Conservation (phyloP, 164 flowering plant species). For the Chimonanthus praecox region DNA sequence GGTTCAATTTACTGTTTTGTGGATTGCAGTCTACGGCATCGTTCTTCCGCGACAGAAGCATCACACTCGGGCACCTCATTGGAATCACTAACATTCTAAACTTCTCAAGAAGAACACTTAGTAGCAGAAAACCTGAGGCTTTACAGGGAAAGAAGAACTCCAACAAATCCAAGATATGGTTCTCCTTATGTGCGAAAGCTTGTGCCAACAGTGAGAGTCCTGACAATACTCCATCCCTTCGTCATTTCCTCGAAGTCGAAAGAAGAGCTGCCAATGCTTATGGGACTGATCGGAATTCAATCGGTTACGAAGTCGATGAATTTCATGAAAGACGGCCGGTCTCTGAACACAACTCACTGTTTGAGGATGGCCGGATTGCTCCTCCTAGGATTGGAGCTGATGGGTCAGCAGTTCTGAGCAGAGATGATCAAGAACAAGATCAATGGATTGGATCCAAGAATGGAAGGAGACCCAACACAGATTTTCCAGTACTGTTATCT, state of each 20-base stretch:
- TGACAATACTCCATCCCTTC: slow-evolving; percentile 46
- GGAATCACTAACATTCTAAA: slow-evolving; percentile 60
- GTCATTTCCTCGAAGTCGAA: slow-evolving; percentile 70
- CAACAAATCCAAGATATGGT: slow-evolving; percentile 44
- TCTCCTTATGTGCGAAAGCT: slow-evolving; percentile 27
- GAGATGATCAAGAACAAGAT: too few relatives aligned
- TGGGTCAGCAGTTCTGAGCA: slow-evolving; percentile 7
- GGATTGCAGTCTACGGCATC: slow-evolving; percentile 73
- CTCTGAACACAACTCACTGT: slow-evolving; percentile 44
- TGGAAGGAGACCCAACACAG: slow-evolving; percentile 18
- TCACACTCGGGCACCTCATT: slow-evolving; percentile 77
- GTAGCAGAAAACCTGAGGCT: slow-evolving; percentile 35
- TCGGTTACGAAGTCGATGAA: slow-evolving; percentile 35
- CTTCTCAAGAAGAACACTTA: slow-evolving; percentile 48
- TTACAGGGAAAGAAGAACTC: slow-evolving; percentile 17
- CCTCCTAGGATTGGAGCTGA: slow-evolving; percentile 35
- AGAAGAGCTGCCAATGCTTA: slow-evolving; percentile 41
- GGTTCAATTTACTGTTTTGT: background rate
- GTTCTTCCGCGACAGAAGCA: slow-evolving; percentile 83
- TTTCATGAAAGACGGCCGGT: slow-evolving; percentile 17
- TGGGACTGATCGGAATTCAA: slow-evolving; percentile 32
- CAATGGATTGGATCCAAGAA: slow-evolving; percentile 17
- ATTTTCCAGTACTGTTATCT: slow-evolving; percentile 28
- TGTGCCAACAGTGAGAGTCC: background rate
- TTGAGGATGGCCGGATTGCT: slow-evolving; percentile 45